phyloP scores from a whole-genome alignment of 2,329 filamentous ascomycete genomes.

The Neocucurbitaria cava region DNA sequence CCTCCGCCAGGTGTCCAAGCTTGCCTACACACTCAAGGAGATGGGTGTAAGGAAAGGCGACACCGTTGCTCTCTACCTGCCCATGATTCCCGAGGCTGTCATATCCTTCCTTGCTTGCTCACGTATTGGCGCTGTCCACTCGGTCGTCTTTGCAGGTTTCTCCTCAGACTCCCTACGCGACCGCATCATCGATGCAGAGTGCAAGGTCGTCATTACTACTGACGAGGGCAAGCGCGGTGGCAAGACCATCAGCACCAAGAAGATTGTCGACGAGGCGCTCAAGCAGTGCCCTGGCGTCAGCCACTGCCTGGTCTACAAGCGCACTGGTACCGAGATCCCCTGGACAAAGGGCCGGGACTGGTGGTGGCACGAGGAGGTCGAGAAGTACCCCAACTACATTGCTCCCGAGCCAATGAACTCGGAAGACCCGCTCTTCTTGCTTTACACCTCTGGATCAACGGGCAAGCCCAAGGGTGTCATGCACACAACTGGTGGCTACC shows the following conservation, averaged over 20 bases:
- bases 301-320: conserved; percentile 89
- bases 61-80: conserved; percentile 94
- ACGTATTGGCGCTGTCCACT: conserved; percentile 95
- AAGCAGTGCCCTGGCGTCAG: conserved; percentile 92
- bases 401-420: conserved; percentile 87
- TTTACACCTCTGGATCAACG: conserved; percentile 97
- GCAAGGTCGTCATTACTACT: conserved; percentile 93
- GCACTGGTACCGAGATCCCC: conserved; percentile 90
- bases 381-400: conserved; percentile 95
- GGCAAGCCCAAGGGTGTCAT: conserved; percentile 99
- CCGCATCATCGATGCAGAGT: conserved; percentile 88
- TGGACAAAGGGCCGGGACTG: conserved; percentile 87
- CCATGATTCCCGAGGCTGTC: conserved; percentile 97
- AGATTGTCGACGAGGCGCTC: conserved; percentile 96
- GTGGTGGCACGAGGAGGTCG: conserved; percentile 99
- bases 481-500: conserved; percentile 95
- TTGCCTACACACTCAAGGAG: conserved; percentile 87
- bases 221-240: conserved; percentile 98
- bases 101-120: conserved; percentile 89
- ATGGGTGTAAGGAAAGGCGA: conserved; percentile 98
- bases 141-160: conserved; percentile 97
- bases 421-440: conserved; percentile 94
- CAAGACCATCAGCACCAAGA: conserved; percentile 97
- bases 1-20: conserved; percentile 85
- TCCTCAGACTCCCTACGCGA: conserved; percentile 95